Base-by-base conservation (phyloP, 148 eudicot species). In the Chenopodium suecicum region DNA sequence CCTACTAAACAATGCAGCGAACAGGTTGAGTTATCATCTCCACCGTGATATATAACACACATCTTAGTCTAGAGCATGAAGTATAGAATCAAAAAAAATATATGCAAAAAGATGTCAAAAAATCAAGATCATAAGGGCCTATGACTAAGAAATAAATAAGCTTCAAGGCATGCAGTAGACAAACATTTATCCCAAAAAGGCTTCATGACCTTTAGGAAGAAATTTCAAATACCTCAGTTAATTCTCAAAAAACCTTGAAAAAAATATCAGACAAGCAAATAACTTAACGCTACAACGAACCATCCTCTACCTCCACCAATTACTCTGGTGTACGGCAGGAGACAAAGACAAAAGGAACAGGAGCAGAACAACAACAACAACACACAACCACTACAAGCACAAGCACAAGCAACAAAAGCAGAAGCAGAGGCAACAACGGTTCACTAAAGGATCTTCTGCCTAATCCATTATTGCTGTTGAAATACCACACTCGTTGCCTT, bases 1-100 rank as follows among this genome's bases (percentile, higher is more conserved):
- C 90, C 74, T 79, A 82, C 97, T 92, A 84, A 79, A 79, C 41
- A 63, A 74, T 72, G 81, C 34, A 79, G 67, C 67, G 44, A 72
- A 74, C 58, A 72, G 56, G 20, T 64, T 29, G 37, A 67, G 41
- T 31, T 54, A 65, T 80, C 41, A 82, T 77, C 70, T 76, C 54
- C 25, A 74, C 60, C 22, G 14, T 58, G 66, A 79, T 65, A 11
- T 48, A 64, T 71, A 80, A 22, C 41, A 79, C 16, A 69, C 13
- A 44, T 58, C n/a, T 20, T 44, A 44, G 58, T 52, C 37, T 31
- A 31, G 7, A 56, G 54, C 65, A 52, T 54, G 7, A 48, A 52
- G 8, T 50, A 31, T 31, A 70, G 7, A 16, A 41, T 17, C 48
- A 54, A 67, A 25, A 29, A 16, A 67, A 29, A 34, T 31, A 79